phyloP scores from a whole-genome alignment of 257 asterid genomes.

The Solanum pinnatisectum region DNA sequence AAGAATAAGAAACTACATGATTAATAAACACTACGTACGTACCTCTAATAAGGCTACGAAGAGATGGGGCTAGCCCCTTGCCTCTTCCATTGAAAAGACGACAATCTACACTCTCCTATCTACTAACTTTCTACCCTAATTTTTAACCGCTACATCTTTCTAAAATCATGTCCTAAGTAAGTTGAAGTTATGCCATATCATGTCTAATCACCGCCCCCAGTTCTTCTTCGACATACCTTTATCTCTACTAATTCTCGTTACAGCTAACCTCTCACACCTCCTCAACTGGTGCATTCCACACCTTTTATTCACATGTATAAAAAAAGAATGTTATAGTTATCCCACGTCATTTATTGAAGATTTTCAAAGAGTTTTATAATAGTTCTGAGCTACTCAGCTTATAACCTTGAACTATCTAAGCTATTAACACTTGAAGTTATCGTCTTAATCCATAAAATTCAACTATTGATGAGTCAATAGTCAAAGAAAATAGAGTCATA shows the following conservation, averaged over 20 bases:
- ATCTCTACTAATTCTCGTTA: neutral
- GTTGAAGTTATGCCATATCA: neutral
- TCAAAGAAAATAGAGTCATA: neutral
- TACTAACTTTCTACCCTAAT: neutral
- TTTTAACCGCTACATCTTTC: neutral
- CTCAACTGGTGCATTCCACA: neutral
- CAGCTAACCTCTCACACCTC: neutral
- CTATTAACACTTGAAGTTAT: neutral
- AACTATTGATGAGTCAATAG: neutral
- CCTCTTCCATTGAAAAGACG: neutral
- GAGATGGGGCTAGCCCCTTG: neutral
- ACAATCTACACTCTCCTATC: neutral
- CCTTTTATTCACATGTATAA: neutral
- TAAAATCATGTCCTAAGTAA: neutral
- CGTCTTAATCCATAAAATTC: neutral
- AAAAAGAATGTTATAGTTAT: no score
- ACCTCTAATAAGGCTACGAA: neutral
- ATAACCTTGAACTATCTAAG: neutral
- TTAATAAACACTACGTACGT: neutral
- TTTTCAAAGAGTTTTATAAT: neutral
- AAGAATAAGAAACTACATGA: neutral
- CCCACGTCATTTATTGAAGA: neutral
- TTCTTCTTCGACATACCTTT: neutral
- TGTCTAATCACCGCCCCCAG: neutral
- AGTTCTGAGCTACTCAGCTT: neutral